phyloP scores from a whole-genome alignment of 2,329 filamentous ascomycete genomes.

The Mycosphaerella sp. region DNA sequence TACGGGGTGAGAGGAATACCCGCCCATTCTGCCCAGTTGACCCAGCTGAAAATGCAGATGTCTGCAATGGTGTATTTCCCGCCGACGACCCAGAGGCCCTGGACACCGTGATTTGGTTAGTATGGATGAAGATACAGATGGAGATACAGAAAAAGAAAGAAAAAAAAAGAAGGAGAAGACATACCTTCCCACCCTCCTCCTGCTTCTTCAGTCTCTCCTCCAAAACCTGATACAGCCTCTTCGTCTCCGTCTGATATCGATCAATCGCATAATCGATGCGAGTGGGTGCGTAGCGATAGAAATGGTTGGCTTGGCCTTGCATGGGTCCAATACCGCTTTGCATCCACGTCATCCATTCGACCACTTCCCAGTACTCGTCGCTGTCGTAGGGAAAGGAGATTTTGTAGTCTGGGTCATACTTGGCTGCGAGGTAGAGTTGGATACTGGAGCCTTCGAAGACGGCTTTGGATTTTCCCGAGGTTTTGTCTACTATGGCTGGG shows the following conservation, averaged over 20 bases:
- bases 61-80: conserved; percentile 46
- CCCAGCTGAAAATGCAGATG: conserved; percentile 44
- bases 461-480: conserved; percentile 17
- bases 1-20: conserved; percentile 23
- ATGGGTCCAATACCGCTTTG: conserved; percentile 27
- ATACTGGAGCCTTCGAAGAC: conserved; percentile 45
- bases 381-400: conserved; percentile 30
- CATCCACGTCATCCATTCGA: conserved; percentile 45
- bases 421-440: conserved; percentile 42
- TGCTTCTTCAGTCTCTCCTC: conserved; percentile 37
- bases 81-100: conserved; percentile 42
- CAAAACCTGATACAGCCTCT: conserved; percentile 44
- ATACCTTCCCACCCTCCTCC: conserved; percentile 6
- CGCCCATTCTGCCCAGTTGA: conserved; percentile 39
- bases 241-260: conserved; percentile 46
- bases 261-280: conserved; percentile 44
- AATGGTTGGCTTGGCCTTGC: conserved; percentile 44
- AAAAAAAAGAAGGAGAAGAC: not conserved
- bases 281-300: conserved; percentile 40
- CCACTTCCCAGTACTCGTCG: conserved; percentile 40
- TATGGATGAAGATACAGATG: not conserved
- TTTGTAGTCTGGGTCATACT: conserved; percentile 39
- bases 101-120: not conserved
- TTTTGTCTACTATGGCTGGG: conserved; percentile 42
- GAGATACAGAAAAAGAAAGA: not conserved